phyloP scores from a whole-genome alignment of 192 early-diverging fungal species.

The Gigaspora rosea region DNA sequence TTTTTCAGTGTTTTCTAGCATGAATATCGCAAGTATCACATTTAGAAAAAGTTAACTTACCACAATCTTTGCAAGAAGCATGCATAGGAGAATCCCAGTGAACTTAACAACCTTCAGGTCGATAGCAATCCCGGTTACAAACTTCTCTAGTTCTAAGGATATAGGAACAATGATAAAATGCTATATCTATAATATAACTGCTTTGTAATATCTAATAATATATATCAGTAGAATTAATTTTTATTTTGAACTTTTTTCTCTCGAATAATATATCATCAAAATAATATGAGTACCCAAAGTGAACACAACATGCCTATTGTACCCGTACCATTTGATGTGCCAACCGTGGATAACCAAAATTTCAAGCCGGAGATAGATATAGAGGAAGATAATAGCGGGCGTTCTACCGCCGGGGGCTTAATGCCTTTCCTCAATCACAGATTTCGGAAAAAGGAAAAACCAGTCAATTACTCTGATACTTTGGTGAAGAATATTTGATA shows the following conservation, averaged over 20 bases:
- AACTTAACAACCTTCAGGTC: too few species aligned
- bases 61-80: conserved; percentile 9
- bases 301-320: conserved; percentile 1
- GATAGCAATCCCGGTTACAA: conserved; percentile 2
- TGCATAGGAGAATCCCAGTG: conserved; percentile 20
- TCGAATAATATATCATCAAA: neutral
- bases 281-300: conserved; percentile 18
- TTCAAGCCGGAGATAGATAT: conserved; percentile 8
- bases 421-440: neutral
- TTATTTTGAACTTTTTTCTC: too few species aligned
- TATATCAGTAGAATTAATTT: too few species aligned
- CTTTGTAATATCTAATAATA: too few species aligned
- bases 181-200: too few species aligned
- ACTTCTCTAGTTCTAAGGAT: conserved; percentile 6
- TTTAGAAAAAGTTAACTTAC: too few species aligned
- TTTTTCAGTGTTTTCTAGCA: too few species aligned
- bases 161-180: too few species aligned
- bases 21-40: too few species aligned
- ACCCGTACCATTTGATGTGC: neutral
- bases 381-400: neutral
- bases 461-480: too few species aligned
- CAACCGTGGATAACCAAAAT: neutral
- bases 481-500: too few species aligned
- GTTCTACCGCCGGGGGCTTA: neutral
- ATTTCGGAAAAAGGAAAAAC: too few species aligned